Evolutionary conservation across 202 grass and related monocot species (phyloP), one percentile per base, ranked within the genome.

Genomic region (Tripidium arundinaceum): DNA sequence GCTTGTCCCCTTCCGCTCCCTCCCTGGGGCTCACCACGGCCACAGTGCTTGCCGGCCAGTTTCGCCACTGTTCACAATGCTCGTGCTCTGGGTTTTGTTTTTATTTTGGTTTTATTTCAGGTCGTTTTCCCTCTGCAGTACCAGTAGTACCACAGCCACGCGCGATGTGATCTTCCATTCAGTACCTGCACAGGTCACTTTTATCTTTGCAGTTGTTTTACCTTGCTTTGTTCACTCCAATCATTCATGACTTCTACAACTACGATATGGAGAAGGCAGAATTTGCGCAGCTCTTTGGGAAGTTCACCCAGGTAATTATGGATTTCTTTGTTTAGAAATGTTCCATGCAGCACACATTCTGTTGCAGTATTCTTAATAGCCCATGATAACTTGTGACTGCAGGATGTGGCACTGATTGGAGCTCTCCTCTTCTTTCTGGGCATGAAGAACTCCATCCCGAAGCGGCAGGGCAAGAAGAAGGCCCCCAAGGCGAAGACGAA

Each of bases 381-480:
- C 1, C 9, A 37, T 43, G 11, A 8, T 18, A 46, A 21, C 0
- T 49, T 82, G 24, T 68, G 41, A 47, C 22, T 55, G 69, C 34
- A 98, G 94, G 93, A 97, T 58, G 27, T 97, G 67, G 94, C 94
- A 3, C 81, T 92, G 7, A 84, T 94, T 10, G 91, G 94, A 9
- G 91, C 94, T 0, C 82, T 97, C 29, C 89, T 97, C 21, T 97
- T 97, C 84, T 97, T 97, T 86, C 60, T 97, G 34, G 91, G 91
- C 37, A 97, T 97, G 94, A 97, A 92, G 87, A 97, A 97, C 62
- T 89, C 87, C 15, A 87, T 97, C 45, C 87, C 91, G 4, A 97
- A 83, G 79, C 68, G 91, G 28, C 85, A 91, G 70, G 22, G 87
- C 29, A 94, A 90, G 81, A 92, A 91, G 91, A 90, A 92, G 89